Evolutionary conservation across 495 filamentous ascomycete genomes (phyloP).

Genomic region (Penicillium desertorum): DNA sequence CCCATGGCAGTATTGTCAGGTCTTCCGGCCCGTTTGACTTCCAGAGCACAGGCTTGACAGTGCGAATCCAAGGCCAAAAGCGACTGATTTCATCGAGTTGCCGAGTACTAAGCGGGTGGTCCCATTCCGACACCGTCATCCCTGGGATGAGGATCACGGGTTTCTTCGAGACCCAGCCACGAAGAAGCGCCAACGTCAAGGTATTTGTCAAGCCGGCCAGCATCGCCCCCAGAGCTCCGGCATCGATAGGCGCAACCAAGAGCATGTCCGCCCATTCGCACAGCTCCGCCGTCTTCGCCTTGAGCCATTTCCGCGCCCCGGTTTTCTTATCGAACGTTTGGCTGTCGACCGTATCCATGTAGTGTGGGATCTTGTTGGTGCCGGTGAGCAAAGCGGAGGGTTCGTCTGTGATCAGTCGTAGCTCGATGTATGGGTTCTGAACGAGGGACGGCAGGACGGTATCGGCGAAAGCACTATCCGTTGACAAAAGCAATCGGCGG

Average conservation of each 20-base stretch:
- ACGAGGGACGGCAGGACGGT: constrained; percentile 43
- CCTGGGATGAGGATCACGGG: constrained; percentile 78
- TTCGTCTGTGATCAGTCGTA: constrained; percentile 50
- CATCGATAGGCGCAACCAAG: constrained; percentile 79
- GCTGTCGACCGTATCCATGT: constrained; percentile 49
- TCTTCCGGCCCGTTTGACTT: constrained; percentile 57
- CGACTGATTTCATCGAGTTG: constrained; percentile 76
- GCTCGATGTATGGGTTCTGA: constrained; percentile 42
- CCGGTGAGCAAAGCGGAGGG: constrained; percentile 45
- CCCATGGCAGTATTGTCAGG: constrained; percentile 58
- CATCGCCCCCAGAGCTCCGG: constrained; percentile 79
- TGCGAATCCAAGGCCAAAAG: constrained; percentile 80
- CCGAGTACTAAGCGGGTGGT: constrained; percentile 78
- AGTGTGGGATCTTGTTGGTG: constrained; percentile 47
- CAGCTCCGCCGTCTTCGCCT: constrained; percentile 63
- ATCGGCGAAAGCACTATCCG: constrained; percentile 46
- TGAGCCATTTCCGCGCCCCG: constrained; percentile 47
- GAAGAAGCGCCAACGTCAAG: constrained; percentile 68
- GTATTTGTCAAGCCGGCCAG: constrained; percentile 74
- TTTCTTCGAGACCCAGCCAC: constrained; percentile 81
- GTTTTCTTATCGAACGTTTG: constrained; percentile 50
- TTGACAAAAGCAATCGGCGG: constrained; percentile 45
- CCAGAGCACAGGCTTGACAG: constrained; percentile 72
- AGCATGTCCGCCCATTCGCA: constrained; percentile 87
- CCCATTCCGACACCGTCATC: constrained; percentile 82